These are phyloP conservation scores for Nematocida sp. DNA, from an alignment of 371 early-diverging fungal genomes.

Conservation along the genomic window DNA sequence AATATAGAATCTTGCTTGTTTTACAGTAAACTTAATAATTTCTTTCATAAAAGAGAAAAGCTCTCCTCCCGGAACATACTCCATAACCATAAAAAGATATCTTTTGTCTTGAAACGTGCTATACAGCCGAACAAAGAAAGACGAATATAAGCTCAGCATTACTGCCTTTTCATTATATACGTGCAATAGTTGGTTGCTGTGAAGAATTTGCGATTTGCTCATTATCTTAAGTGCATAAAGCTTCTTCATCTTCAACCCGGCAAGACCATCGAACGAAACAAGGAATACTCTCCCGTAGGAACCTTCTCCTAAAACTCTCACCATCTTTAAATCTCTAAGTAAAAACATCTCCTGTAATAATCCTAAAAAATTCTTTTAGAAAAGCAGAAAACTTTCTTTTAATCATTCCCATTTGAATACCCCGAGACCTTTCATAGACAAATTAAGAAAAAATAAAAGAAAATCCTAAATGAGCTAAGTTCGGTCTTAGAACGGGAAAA, in stretches of 20 bases:
- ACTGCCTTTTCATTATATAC: conserved; percentile 89
- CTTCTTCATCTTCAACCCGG: conserved; percentile 72
- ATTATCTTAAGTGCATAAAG: conserved; percentile 88
- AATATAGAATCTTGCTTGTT: conserved; percentile 86
- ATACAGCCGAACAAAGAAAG: conserved; percentile 85
- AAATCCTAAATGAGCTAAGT: background rate
- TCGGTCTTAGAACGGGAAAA: too few relatives aligned
- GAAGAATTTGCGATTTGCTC: conserved; percentile 83
- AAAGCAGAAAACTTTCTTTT: conserved; percentile 23
- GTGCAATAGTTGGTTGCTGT: conserved; percentile 90
- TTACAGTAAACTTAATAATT: conserved; percentile 68
- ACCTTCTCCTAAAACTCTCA: conserved; percentile 97
- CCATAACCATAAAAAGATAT: conserved; percentile 82
- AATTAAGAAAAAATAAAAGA: conserved; percentile 19
- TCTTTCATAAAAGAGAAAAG: conserved; percentile 85
- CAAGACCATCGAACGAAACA: conserved; percentile 87
- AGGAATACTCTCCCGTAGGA: conserved; percentile 97
- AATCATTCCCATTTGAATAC: background rate
- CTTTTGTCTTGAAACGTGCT: conserved; percentile 80
- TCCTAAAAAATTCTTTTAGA: conserved; percentile 57
- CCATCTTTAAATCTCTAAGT: conserved; percentile 84
- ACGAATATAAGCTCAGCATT: conserved; percentile 78
- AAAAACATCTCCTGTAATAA: conserved; percentile 73
- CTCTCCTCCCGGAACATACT: conserved; percentile 89
- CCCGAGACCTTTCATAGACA: background rate